Base-by-base conservation (phyloP, 768 basidiomycete genomes). In the Naganishia kalamii region DNA sequence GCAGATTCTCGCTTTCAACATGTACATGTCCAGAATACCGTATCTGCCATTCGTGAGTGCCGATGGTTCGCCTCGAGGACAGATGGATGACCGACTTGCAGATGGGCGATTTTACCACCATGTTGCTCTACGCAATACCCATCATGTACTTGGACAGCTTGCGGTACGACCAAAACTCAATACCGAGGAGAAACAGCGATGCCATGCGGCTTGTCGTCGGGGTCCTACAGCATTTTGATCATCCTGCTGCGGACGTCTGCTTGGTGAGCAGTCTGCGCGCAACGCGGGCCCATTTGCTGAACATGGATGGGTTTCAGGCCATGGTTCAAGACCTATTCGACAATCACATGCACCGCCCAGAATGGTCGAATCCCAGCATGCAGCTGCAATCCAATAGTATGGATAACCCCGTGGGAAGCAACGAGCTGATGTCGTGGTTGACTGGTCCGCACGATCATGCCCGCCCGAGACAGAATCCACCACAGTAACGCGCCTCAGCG, bases 131-230 rank as follows among this genome's bases (percentile, higher is more conserved):
- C 33, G 50, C 63, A 4, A 57, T 64, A 46, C 52, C 63, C 13
- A 52, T 64, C 27, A 40, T 64, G 3, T 64, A 64, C 23, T 29
- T 64, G 51, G 63, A 64, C 63, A 57, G 50, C 27, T 51, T 64
- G 4, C 37, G 63, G 12, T 48, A 52, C n/a, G 41, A 51, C 13
- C n/a, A 19, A 6, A 52, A 57, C 1, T 43, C 40, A 12, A 32
- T 44, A 8, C 25, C 52, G 13, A 41, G 27, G 23, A 47, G 50
- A 30, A 46, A 64, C 19, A 15, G 29, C 12, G 50, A 52, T 11
- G 41, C 40, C 10, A 12, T 64, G 25, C 51, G 51, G 12, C 11
- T 43, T 29, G 50, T 27, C 10, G 30, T 33, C 23, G 41, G 44
- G 4, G 41, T 64, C 4, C 41, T 64, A 8, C 50, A 64, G 37